Conservation (phyloP, 345 rosid genomes). For the Bretschneidera sinensis region DNA sequence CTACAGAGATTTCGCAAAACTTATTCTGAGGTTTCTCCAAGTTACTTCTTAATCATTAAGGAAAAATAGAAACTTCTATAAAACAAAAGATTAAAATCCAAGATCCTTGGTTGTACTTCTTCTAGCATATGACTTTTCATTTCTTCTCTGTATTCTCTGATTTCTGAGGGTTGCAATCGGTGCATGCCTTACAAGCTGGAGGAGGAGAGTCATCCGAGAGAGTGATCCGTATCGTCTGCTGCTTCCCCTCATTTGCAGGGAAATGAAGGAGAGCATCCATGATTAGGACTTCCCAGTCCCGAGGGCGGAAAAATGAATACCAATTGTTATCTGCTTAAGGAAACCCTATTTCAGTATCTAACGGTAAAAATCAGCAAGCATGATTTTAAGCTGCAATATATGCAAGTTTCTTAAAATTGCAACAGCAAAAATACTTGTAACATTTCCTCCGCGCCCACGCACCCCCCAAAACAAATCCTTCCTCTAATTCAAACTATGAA, state of each 20-base stretch:
- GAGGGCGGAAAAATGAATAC: slow-evolving; percentile 50
- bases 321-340: slow-evolving; percentile 39
- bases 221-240: slow-evolving; percentile 53
- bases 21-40: too few relatives aligned
- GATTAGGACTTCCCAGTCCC: slow-evolving; percentile 79
- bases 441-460: too few relatives aligned
- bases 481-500: not conserved
- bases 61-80: not conserved
- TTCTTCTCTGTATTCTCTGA: slow-evolving; percentile 27
- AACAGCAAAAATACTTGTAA: too few relatives aligned
- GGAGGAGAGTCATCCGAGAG: slow-evolving; percentile 34
- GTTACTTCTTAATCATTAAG: too few relatives aligned
- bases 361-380: not conserved
- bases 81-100: not conserved
- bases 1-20: too few relatives aligned
- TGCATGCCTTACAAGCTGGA: slow-evolving; percentile 32
- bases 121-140: not conserved
- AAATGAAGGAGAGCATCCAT: slow-evolving; percentile 87
- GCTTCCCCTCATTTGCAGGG: slow-evolving; percentile 69
- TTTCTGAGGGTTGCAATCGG: slow-evolving; percentile 24
- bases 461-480: not conserved
- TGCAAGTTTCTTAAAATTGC: not conserved
- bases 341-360: slow-evolving; percentile 1
- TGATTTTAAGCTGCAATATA: not conserved
- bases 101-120: not conserved